Conservation (phyloP, 2,329 filamentous ascomycete species). For the Ophiocordyceps robertsii region DNA sequence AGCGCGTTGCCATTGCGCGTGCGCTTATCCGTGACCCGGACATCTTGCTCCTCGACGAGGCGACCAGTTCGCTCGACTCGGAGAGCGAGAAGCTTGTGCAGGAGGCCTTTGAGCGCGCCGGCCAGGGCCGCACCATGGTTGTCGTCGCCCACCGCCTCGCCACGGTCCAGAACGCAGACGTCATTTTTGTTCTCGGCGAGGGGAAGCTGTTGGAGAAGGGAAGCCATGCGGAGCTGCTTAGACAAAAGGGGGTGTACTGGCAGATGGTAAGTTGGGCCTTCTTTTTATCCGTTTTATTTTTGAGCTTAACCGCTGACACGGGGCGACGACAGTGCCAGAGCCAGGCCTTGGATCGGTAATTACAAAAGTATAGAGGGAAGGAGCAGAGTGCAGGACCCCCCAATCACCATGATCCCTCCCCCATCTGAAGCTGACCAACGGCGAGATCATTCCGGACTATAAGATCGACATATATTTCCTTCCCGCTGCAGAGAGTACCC, state of each 20-base stretch:
- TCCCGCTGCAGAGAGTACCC: no score
- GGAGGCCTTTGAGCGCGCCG: conserved; percentile 51
- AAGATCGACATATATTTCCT: no score
- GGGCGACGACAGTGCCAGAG: conserved; percentile 36
- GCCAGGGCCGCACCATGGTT: conserved; percentile 50
- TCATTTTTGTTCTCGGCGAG: conserved; percentile 67
- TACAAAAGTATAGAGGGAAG: not conserved
- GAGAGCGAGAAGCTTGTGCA: conserved; percentile 51
- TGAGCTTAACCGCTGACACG: conserved; percentile 10
- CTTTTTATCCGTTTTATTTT: not conserved
- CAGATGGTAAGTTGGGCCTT: conserved; percentile 35
- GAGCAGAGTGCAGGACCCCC: not conserved
- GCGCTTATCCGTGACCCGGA: conserved; percentile 53
- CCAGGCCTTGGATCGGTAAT: conserved; percentile 39
- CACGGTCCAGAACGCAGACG: conserved; percentile 65
- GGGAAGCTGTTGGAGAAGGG: conserved; percentile 42
- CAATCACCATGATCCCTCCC: not conserved
- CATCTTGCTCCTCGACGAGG: conserved; percentile 58
- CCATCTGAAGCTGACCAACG: no score
- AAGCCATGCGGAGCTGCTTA: conserved; percentile 36
- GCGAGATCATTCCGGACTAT: no score
- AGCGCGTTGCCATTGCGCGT: conserved; percentile 56
- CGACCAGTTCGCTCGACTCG: conserved; percentile 55
- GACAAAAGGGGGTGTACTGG: conserved; percentile 40
- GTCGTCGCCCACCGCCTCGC: conserved; percentile 67